Base-by-base conservation (phyloP, 768 basidiomycete genomes). In the Sarcodon aspratus region DNA sequence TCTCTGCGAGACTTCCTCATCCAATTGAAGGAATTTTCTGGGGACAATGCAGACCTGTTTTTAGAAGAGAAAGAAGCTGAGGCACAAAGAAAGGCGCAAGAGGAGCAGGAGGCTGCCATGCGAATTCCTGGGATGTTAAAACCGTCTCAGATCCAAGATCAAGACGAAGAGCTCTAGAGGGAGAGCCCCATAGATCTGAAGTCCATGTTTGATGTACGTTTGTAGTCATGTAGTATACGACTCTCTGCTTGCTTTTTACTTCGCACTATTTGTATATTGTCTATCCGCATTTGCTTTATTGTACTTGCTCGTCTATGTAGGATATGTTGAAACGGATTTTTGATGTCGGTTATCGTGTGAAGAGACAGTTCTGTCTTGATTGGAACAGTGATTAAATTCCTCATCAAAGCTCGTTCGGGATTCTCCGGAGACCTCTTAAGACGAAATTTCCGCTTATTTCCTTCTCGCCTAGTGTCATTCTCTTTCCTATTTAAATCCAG, bases 1-100 rank as follows among this genome's bases (percentile, higher is more conserved):
- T 80, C 84, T 17, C 71, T 95, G 42, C 85, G 93, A 48, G 93
- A 96, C 64, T 97, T 95, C 81, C 78, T 97, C 48, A 91, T 97
- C 58, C 85, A 90, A 54, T 78, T 97, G 51, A 94, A 93, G 59
- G 94, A 96, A 64, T 96, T 93, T 68, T 89, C 89, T 8, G 85
- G 82, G 51, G 90, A 94, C 57, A 92, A 92, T 50, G 67, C 90
- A 7, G 94, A 94, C 53, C 70, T 94, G 31, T 94, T 74, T 68
- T 69, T 88, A 55, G 93, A 95, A 57, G 93, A 96, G 67, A 92
- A 88, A 66, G 92, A 95, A 61, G 74, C 77, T 6, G 93, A 93
- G 63, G 70, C 72, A 17, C 75, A 81, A 60, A 72, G 69, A 62
- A 82, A 85, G 66, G 79, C 76, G 0, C 78, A 82, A 54, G 84